These are phyloP conservation scores for Gardenia jasminoides DNA, from an alignment of 257 asterid species.

Conservation along the genomic window DNA sequence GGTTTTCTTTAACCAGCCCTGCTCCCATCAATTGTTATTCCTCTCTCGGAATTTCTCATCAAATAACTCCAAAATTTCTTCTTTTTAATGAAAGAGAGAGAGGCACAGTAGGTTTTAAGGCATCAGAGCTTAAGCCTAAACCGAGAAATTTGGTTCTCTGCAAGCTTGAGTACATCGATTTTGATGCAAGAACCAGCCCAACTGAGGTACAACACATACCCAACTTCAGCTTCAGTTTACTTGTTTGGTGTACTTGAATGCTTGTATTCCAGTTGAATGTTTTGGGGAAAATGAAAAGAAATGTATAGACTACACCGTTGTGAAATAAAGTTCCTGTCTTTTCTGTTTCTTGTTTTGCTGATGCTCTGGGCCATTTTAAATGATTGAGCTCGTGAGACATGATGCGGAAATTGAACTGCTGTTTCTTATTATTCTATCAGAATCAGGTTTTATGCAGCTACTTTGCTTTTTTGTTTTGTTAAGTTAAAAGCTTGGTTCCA, in stretches of 20 bases:
- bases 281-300: background rate
- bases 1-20: conserved; percentile 27
- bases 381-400: background rate
- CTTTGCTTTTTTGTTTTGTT: background rate
- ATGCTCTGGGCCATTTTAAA: background rate
- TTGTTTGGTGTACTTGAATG: background rate
- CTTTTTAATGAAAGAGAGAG: conserved; percentile 15
- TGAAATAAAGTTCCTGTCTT: background rate
- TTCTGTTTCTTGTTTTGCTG: background rate
- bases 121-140: conserved; percentile 19
- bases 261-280: background rate
- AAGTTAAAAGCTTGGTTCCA: background rate
- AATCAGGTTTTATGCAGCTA: background rate
- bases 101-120: conserved; percentile 20
- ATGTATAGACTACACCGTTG: background rate
- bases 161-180: conserved; percentile 46
- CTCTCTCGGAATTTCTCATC: conserved; percentile 11
- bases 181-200: conserved; percentile 68
- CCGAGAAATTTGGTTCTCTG: conserved; percentile 35
- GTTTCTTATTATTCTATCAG: background rate
- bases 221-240: background rate
- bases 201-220: conserved; percentile 41
- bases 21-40: conserved; percentile 21
- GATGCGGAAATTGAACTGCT: background rate
- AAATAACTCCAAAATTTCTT: conserved; percentile 13